Percentiles rank a stretch among this genome's conserved stretches.
phyloP scores from a whole-genome alignment of 495 filamentous ascomycete genomes.

The Tuber aestivum region DNA sequence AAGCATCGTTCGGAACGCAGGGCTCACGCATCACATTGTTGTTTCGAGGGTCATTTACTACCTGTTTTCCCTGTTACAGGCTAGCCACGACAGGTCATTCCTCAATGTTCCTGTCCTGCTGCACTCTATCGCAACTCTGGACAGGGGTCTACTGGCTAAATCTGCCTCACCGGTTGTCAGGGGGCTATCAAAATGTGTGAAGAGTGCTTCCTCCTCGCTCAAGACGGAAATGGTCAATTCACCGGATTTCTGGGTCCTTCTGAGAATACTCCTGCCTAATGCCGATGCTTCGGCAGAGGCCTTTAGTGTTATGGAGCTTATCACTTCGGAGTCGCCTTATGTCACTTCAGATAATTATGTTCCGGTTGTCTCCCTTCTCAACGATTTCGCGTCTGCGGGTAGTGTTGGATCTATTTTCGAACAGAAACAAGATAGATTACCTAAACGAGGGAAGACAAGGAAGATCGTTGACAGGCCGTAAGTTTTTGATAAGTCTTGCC shows the following conservation, averaged over 20 bases:
- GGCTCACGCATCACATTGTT: slow-evolving; percentile 69
- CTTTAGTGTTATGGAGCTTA: slow-evolving; percentile 72
- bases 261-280: slow-evolving; percentile 64
- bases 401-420: slow-evolving; percentile 73
- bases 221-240: slow-evolving; percentile 90
- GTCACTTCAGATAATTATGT: slow-evolving; percentile 96
- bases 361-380: slow-evolving; percentile 70
- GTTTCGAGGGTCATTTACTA: slow-evolving; percentile 82
- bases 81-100: slow-evolving; percentile 87
- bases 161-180: slow-evolving; percentile 68
- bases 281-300: slow-evolving; percentile 66
- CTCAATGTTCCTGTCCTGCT: slow-evolving; percentile 87
- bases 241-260: slow-evolving; percentile 93
- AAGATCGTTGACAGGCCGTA: slow-evolving; percentile 33
- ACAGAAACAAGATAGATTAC: slow-evolving; percentile 66
- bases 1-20: slow-evolving; percentile 69
- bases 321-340: slow-evolving; percentile 60
- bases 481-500: not conserved
- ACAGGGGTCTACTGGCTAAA: slow-evolving; percentile 67
- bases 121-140: slow-evolving; percentile 82
- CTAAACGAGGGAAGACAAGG: slow-evolving; percentile 45
- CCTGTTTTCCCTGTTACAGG: slow-evolving; percentile 71
- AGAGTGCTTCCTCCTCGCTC: slow-evolving; percentile 54
- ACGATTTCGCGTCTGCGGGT: slow-evolving; percentile 81
- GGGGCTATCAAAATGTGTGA: slow-evolving; percentile 72